Evolutionary conservation across 1,284 basidiomycete species (phyloP).

Genomic region (Cryptococcus maquisensis): DNA sequence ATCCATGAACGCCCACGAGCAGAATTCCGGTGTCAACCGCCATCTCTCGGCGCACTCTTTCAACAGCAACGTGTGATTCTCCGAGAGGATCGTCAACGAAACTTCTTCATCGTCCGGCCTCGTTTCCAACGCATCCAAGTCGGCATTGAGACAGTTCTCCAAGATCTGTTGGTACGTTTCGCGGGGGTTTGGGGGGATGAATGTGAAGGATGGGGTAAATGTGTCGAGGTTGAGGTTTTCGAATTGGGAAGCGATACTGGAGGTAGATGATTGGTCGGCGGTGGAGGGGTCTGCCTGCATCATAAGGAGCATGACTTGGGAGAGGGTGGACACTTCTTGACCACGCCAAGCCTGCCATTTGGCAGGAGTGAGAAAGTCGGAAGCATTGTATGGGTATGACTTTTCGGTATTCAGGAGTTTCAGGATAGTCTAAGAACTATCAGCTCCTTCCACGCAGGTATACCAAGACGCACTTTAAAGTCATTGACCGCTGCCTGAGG

Average conservation of each 20-base stretch:
- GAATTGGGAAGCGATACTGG: constrained; percentile 37
- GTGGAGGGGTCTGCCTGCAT: constrained; percentile 82
- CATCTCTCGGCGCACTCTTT: constrained; percentile 79
- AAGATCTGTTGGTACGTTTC: constrained; percentile 80
- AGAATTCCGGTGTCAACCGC: constrained; percentile 77
- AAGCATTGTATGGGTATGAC: constrained; percentile 75
- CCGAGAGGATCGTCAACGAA: constrained; percentile 84
- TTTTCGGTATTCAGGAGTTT: constrained; percentile 84
- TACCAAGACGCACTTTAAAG: constrained; percentile 60
- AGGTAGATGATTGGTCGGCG: constrained; percentile 51
- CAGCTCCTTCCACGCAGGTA: not conserved
- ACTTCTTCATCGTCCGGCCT: constrained; percentile 96
- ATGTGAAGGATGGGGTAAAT: constrained; percentile 50
- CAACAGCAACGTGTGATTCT: constrained; percentile 73
- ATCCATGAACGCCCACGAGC: constrained; percentile 76
- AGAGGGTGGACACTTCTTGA: constrained; percentile 76
- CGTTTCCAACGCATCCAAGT: constrained; percentile 83
- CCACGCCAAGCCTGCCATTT: constrained; percentile 82
- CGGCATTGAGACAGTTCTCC: constrained; percentile 74
- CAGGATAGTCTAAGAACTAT: constrained; percentile 64
- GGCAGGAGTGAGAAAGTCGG: constrained; percentile 76
- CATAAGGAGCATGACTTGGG: constrained; percentile 84
- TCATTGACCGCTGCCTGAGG: constrained; percentile 72
- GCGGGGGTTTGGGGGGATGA: constrained; percentile 83
- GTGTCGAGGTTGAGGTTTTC: constrained; percentile 22